Evolutionary conservation across 345 rosid species (phyloP).

Genomic region (Eutrema heterophyllum): DNA sequence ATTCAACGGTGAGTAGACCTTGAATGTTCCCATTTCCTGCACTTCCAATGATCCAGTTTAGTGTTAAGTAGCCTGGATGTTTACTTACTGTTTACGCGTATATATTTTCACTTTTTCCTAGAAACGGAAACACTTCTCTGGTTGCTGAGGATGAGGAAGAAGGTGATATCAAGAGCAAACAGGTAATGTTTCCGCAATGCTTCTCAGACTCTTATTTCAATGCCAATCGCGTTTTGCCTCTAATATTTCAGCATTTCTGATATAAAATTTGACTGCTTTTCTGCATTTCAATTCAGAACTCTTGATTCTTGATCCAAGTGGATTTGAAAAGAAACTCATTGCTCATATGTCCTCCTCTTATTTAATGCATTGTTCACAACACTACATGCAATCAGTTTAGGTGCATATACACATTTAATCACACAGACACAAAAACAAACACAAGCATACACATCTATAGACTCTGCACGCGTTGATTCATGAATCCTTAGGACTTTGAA

Average conservation of each 20-base stretch:
- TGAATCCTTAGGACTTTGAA: background rate
- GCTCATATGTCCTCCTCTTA: background rate
- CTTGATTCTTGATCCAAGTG: constrained; percentile 4
- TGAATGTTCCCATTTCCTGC: background rate
- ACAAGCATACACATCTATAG: background rate
- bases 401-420: background rate
- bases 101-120: background rate
- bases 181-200: constrained; percentile 38
- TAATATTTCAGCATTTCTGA: background rate
- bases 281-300: background rate
- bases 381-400: background rate
- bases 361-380: background rate
- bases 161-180: constrained; percentile 47
- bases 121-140: constrained; percentile 42
- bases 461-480: background rate
- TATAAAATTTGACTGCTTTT: background rate
- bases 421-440: background rate
- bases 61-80: background rate
- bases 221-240: background rate
- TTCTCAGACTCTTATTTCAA: background rate
- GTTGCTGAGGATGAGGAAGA: constrained; percentile 42
- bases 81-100: background rate
- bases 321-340: background rate
- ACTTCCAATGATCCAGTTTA: background rate
- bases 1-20: constrained; percentile 42